Base-by-base conservation (phyloP, 768 basidiomycete species). In the Trametes coccinea region DNA sequence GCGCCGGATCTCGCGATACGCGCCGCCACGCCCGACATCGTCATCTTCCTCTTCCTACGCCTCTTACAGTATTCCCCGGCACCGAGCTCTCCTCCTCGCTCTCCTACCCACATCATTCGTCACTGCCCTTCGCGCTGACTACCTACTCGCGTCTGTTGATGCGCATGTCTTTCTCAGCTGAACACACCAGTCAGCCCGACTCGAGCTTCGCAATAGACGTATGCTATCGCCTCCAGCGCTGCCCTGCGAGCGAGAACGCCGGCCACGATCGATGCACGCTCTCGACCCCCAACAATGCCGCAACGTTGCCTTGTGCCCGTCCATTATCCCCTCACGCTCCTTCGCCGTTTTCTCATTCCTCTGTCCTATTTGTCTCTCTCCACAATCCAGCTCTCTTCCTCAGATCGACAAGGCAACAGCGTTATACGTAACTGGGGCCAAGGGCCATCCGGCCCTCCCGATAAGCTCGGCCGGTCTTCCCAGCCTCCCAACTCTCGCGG, bases 221-320 rank as follows among this genome's bases (percentile, higher is more conserved):
- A 39, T 13, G 39, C 7, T 13, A 8, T 8, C 39, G 13, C 13
- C 8, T 39, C 7, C 39, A 39, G 39, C 13, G 13, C 39, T 39
- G 39, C 8, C 13, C 39, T 39, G 39, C 39, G 14, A 43, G 50
- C 33, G 41, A 16, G 51, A n/a, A 45, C 8, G 27, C 55, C 33
- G 44, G 17, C 13, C 16, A 47, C 44, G 37, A 47, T 60, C 50
- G 52, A 53, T 60, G 45, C 53, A 54, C 45, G 47, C 2, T 37
- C 34, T 37, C 34, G 34, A 5, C 34, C 2, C 34, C 11, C 34
- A 5, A 37, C 0, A 40, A 43, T 43, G 56, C 8, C 45, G 59
- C 45, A 49, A 60, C 40, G 46, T 60, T 60, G 59, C 51, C 31
- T 60, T 60, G 59, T 60, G 34, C 30, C 46, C 46, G 30, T 60